These are phyloP conservation scores for Scytalidium sp. DNA, from an alignment of 2,329 filamentous ascomycete genomes.

Conservation along the genomic window DNA sequence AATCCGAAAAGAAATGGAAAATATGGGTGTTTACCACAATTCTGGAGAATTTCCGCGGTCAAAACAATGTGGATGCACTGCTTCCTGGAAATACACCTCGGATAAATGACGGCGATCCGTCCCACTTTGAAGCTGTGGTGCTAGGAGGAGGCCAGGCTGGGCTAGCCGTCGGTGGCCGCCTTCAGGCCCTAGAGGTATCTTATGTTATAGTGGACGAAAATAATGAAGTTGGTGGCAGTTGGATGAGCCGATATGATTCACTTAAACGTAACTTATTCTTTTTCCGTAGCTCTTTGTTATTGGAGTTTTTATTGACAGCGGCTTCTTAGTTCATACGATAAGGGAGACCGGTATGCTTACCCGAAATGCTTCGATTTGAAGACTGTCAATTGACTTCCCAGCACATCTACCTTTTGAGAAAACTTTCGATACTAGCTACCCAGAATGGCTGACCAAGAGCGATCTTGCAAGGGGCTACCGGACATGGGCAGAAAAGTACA, in stretches of 20 bases:
- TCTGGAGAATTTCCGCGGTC: slow-evolving; percentile 1
- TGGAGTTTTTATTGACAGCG: neutral
- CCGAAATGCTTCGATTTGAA: neutral
- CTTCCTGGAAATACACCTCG: neutral
- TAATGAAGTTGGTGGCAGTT: neutral
- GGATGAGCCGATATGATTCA: neutral
- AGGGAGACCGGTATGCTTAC: slow-evolving; percentile 21
- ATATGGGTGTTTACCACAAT: slow-evolving; percentile 9
- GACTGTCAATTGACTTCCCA: neutral
- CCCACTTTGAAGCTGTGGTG: slow-evolving; percentile 5
- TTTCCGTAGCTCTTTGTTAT: no score
- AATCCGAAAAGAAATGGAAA: no score
- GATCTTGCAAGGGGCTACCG: slow-evolving; percentile 11
- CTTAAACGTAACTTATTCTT: neutral
- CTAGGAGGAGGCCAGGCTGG: slow-evolving; percentile 7
- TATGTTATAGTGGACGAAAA: neutral
- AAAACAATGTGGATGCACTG: neutral
- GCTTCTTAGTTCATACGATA: neutral
- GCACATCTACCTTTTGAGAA: slow-evolving; percentile 14
- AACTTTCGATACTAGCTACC: slow-evolving; percentile 9
- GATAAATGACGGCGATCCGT: neutral
- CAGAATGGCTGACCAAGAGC: slow-evolving; percentile 11
- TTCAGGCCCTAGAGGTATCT: slow-evolving; percentile 6
- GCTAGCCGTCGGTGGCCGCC: slow-evolving; percentile 2
- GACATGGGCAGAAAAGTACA: slow-evolving; percentile 9